Evolutionary conservation across 1,284 basidiomycete genomes (phyloP), one percentile per base, ranked within the genome.

Genomic region (Coniferiporia sulphurascens): DNA sequence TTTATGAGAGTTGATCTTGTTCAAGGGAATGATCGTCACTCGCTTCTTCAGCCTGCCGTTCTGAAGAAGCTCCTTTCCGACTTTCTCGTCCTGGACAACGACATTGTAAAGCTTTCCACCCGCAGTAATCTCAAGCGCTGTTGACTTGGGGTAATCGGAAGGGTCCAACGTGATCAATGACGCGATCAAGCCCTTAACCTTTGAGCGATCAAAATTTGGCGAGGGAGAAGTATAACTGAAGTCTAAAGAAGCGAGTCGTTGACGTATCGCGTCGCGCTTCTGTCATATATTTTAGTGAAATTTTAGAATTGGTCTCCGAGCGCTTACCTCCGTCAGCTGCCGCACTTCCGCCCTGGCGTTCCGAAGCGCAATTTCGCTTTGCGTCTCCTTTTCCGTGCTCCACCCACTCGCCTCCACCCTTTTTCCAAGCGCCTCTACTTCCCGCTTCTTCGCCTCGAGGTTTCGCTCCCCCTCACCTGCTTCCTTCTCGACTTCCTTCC

Each of bases 121-220:
- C 0, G 95, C 95, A 34, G 92, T 88, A 63, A 98, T 89, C 73
- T 99, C 97, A 22, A 99, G 82, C 0, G 96, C 97, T 0, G 93
- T 94, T 1, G 93, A 85, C 63, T 89, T 91, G 66, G 86, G 77
- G 68, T 85, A 86, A 69, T 95, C 85, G 53, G 81, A 75, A 27
- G 83, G 74, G 41, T 86, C 81, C 1, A 99, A 83, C 0, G 83
- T 78, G 64, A 98, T 85, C 19, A 98, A 82, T 19, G 86, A 87
- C 0, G 90, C 94, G n/a, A 95, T 88, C n/a, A 92, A 80, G 48
- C 97, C 97, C 69, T 96, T 96, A 68, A 99, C 95, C 65, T 89
- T 87, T 22, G 77, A 79, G 32, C 87, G 82, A 71, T 99, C 93
- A 70, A 99, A 99, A 68, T 85, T 82, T 4, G 89, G 86, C 45